phyloP scores from a whole-genome alignment of 2,329 filamentous ascomycete species.

The Colletotrichum liaoningense region DNA sequence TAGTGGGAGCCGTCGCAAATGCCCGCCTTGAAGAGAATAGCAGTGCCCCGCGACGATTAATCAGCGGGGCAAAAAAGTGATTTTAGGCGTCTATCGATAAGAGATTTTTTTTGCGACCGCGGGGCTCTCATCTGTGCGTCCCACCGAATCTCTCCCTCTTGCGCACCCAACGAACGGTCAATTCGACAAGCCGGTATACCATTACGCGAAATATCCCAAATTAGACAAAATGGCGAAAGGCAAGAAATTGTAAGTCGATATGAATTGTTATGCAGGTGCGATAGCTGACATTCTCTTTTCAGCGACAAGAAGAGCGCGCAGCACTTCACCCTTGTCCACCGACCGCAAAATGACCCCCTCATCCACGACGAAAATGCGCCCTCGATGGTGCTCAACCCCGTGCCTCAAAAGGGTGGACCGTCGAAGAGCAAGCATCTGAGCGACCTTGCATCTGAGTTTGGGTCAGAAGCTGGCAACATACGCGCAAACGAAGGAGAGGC shows the following conservation, averaged over 20 bases:
- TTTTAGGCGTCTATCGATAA: constrained; percentile 34
- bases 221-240: constrained; percentile 72
- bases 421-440: constrained; percentile 73
- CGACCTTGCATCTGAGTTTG: constrained; percentile 83
- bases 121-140: constrained; percentile 13
- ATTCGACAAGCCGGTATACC: neutral
- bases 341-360: constrained; percentile 95
- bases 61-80: constrained; percentile 41
- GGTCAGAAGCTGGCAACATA: constrained; percentile 71
- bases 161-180: neutral
- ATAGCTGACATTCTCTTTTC: constrained; percentile 37
- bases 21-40: constrained; percentile 34
- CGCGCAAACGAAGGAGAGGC: constrained; percentile 96
- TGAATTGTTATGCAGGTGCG: too few relatives aligned
- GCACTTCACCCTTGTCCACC: constrained; percentile 94
- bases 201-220: neutral
- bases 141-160: constrained; percentile 4
- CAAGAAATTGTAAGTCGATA: constrained; percentile 70
- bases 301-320: constrained; percentile 90
- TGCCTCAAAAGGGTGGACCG: constrained; percentile 51
- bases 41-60: constrained; percentile 39
- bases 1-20: constrained; percentile 33
- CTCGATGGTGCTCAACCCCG: constrained; percentile 88
- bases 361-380: constrained; percentile 93
- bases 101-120: constrained; percentile 33